A percentile compares a stretch with the other conserved stretches of the same genome.
These are phyloP conservation scores for Wallacemonas collosoma DNA, from an alignment of 208 protist species.

Conservation along the genomic window DNA sequence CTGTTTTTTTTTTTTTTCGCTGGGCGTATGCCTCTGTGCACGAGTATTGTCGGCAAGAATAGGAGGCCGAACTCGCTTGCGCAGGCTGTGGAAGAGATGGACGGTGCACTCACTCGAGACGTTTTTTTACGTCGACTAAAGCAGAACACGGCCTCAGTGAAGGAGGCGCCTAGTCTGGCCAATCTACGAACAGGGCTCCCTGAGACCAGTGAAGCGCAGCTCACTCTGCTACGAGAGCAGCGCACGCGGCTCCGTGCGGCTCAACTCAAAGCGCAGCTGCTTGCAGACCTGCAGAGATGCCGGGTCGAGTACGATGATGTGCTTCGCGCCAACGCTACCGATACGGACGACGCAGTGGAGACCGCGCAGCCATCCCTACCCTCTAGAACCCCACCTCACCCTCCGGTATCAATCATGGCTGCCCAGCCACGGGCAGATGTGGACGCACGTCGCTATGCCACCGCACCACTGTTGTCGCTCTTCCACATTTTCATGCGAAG, in stretches of 20 bases:
- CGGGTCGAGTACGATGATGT: conserved; percentile 19
- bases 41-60: neutral
- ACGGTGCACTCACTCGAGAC: conserved; percentile 8
- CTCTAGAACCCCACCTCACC: no score
- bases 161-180: neutral
- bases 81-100: neutral
- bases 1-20: no score
- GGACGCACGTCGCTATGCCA: conserved; percentile 22
- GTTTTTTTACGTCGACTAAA: conserved; percentile 3
- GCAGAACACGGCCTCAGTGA: conserved; percentile 4
- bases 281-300: conserved; percentile 8
- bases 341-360: neutral
- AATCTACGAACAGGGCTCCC: neutral
- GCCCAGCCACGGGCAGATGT: conserved; percentile 30
- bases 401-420: neutral
- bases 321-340: neutral
- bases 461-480: conserved; percentile 30
- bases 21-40: no score
- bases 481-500: conserved; percentile 33
- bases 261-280: conserved; percentile 3
- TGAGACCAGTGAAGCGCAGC: neutral
- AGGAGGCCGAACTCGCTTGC: neutral
- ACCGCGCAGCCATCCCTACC: neutral
- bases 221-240: conserved; percentile 4
- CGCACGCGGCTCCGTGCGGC: neutral